Conservation (phyloP, 805 yeast genomes). For the Wickerhamomyces pijperi region DNA sequence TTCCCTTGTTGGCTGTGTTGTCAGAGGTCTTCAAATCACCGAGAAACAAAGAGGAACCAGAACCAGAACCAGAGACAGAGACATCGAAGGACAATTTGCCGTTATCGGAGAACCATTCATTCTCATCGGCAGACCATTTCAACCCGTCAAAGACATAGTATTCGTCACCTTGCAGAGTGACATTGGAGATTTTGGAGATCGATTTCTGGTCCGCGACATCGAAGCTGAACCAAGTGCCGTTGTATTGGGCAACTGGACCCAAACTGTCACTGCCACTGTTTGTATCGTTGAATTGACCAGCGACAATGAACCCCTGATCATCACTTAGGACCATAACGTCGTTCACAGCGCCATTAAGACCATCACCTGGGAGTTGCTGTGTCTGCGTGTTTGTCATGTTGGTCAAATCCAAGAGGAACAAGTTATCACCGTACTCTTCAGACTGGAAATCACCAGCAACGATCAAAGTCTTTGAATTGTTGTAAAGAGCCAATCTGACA, state of each 20-base stretch:
- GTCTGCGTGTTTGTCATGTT: slow-evolving; percentile 10
- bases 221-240: slow-evolving; percentile 32
- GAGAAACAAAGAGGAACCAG: slow-evolving; percentile 13
- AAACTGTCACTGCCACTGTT: slow-evolving; percentile 21
- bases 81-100: slow-evolving; percentile 21
- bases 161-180: slow-evolving; percentile 26
- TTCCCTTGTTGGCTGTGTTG: slow-evolving; percentile 11
- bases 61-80: slow-evolving; percentile 15
- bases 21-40: slow-evolving; percentile 16
- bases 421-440: slow-evolving; percentile 23
- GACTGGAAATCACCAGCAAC: slow-evolving; percentile 41
- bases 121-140: slow-evolving; percentile 31
- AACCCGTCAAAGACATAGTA: slow-evolving; percentile 29
- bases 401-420: slow-evolving; percentile 23
- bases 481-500: slow-evolving; percentile 23
- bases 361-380: slow-evolving; percentile 25
- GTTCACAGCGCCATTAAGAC: slow-evolving; percentile 28
- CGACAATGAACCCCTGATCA: slow-evolving; percentile 27
- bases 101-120: slow-evolving; percentile 24
- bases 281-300: slow-evolving; percentile 35
- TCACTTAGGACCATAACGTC: slow-evolving; percentile 17
- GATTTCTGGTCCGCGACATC: slow-evolving; percentile 16
- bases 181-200: slow-evolving; percentile 4
- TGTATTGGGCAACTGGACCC: slow-evolving; percentile 24
- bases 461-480: slow-evolving; percentile 21